Base-by-base conservation (phyloP, 805 yeast species). In the Kurtzmaniella cleridarum region DNA sequence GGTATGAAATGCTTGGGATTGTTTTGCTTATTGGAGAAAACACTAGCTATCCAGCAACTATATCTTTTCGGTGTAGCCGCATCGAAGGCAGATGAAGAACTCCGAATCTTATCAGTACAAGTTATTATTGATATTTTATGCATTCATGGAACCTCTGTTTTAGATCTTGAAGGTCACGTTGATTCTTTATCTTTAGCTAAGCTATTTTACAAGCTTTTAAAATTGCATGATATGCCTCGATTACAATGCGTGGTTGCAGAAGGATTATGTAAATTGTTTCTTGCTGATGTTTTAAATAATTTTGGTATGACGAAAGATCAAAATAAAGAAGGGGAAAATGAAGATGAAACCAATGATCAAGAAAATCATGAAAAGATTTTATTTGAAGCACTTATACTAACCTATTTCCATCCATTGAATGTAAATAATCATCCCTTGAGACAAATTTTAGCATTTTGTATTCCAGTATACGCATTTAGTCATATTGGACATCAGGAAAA, bases 391-490 rank as follows among this genome's bases (percentile, higher is more conserved):
- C 66, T 90, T 39, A 61, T 89, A 3, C 59, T 85, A 38, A 73
- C 84, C 0, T 91, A 88, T 52, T 90, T 86, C 62, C 79, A 83
- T 38, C 89, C 93, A 0, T 58, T 65, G 3, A 81, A 81, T 39
- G 59, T 75, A 4, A 60, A 67, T 4, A 87, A 87, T 49, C 81
- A 76, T 41, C 76, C 79, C 12, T 65, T 90, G 44, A 69, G 80
- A 35, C 97, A 90, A 57, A 84, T 85, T 0, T 73, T 90, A 42
- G 78, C 93, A 8, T 90, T 86, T 52, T 89, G 95, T 55, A 69
- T 90, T 13, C 96, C 97, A 0, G 95, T 85, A 0, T 88, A 85
- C 56, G 80, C 93, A 29, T 84, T 79, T 53, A 84, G 95, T 27
- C 89, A 81, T 50, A 65, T 69, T 0, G 63, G 64, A 13, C 95